Evolutionary conservation across 805 yeast genomes (phyloP), one percentile per base, ranked within the genome.

Genomic region (Spencermartinsiella europaea): DNA sequence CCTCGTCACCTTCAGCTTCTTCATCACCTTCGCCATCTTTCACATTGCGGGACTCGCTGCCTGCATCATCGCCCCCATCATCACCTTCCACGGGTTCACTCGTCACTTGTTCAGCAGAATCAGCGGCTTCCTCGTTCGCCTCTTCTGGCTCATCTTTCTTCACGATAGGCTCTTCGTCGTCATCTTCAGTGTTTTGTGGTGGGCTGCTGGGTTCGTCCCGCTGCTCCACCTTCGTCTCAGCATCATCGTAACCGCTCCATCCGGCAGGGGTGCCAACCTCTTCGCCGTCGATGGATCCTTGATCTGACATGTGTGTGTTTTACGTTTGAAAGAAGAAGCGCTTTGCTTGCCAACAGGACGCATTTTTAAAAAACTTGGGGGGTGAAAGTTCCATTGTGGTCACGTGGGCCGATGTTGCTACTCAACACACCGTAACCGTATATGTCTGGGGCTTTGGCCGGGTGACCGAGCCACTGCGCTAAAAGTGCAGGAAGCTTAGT

Each of bases 1-100:
- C 76, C 3, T 69, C 74, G 12, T 75, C 83, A 1, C 76, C 85
- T 0, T 80, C 87, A 0, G 81, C 83, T 8, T 65, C 77, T 0
- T 73, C 78, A 0, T 75, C 57, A 2, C 54, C 61, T 22, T 54
- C 56, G n/a, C 8, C 42, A 5, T 15, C 42, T 14, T 39, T 17
- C n/a, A n/a, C n/a, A n/a, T n/a, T n/a, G n/a, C n/a, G n/a, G n/a
- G n/a, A n/a, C n/a, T n/a, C n/a, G 14, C 28, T 21, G 15, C 38
- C 21, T 12, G 27, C 36, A 4, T 45, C 59, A 4, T 51, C 56
- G 31, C 49, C 59, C 21, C 48, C 54, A 4, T 53, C 80, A 1
- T 75, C 28, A 17, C 15, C 38, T 4, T 34, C 38, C 15, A 75
- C 77, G 1, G 71, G 76, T 0, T 71, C 75, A 0, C 69, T 73